Percentiles rank a stretch among this genome's conserved stretches.
phyloP scores from a whole-genome alignment of 352 stramenopile genomes.

The Phytophthora podocarpi region DNA sequence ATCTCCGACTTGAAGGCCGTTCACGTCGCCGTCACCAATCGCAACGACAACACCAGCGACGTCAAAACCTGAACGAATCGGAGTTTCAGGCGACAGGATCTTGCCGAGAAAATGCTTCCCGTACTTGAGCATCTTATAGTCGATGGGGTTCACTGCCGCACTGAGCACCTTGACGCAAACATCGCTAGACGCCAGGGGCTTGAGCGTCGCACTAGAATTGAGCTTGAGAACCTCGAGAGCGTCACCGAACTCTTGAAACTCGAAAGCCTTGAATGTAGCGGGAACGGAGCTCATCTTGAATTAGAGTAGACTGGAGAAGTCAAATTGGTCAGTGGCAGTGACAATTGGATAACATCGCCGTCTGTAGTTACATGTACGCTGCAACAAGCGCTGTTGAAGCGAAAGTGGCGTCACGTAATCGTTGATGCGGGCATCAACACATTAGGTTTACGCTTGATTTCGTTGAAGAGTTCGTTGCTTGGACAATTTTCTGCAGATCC shows the following conservation, averaged over 20 bases:
- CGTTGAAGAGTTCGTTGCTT: no score
- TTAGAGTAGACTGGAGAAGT: not conserved
- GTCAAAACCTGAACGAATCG: constrained; percentile 41
- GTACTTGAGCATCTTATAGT: constrained; percentile 25
- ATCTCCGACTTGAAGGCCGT: constrained; percentile 34
- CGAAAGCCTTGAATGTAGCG: constrained; percentile 19
- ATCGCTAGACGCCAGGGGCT: constrained; percentile 20
- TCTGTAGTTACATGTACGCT: no score
- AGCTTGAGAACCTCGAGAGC: constrained; percentile 20
- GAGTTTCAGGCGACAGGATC: constrained; percentile 21
- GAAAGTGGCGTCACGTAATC: constrained; percentile 34
- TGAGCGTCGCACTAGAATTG: constrained; percentile 9
- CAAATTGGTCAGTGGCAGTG: not conserved
- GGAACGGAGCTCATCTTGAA: not conserved
- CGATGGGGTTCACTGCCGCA: constrained; percentile 27
- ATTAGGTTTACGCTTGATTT: not conserved
- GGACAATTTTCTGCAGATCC: no score
- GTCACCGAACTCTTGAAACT: constrained; percentile 12
- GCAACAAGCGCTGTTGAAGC: no score
- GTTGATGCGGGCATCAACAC: constrained; percentile 23
- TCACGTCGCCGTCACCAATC: constrained; percentile 34
- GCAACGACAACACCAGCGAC: constrained; percentile 38
- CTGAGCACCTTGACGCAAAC: constrained; percentile 45
- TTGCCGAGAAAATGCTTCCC: not conserved
- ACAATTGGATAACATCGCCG: no score